phyloP scores from a whole-genome alignment of 805 yeast species.

The Ogataea trehaloabstinens region DNA sequence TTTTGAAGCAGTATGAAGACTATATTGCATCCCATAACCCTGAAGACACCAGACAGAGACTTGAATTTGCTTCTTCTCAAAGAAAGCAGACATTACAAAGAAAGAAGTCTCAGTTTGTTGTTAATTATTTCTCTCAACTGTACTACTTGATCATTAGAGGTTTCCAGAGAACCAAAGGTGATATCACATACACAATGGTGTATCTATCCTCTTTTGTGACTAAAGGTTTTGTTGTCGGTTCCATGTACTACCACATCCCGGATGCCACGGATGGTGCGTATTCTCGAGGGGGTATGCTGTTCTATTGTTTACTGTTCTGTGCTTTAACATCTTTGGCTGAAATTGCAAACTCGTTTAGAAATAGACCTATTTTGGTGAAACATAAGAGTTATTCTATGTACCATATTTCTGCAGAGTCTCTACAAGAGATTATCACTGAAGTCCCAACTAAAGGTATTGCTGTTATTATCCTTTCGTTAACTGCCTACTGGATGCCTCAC shows the following conservation, averaged over 20 bases:
- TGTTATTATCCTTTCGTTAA: constrained; percentile 45
- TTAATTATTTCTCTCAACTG: constrained; percentile 49
- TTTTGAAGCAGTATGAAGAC: constrained; percentile 38
- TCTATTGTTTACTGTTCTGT: constrained; percentile 58
- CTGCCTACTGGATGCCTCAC: constrained; percentile 51
- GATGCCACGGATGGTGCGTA: constrained; percentile 54
- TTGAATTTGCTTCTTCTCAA: constrained; percentile 38
- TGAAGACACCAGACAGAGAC: constrained; percentile 40
- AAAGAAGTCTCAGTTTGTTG: constrained; percentile 34
- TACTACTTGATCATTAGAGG: constrained; percentile 54
- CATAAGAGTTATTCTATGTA: constrained; percentile 64
- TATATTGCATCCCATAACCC: constrained; percentile 36
- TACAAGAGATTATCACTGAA: constrained; percentile 60
- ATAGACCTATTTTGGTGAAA: constrained; percentile 60
- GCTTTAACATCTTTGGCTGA: constrained; percentile 64
- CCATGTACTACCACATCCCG: constrained; percentile 54
- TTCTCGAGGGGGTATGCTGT: constrained; percentile 61
- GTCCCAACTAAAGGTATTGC: constrained; percentile 56
- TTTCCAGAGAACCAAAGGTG: constrained; percentile 57
- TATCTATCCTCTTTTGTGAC: constrained; percentile 52
- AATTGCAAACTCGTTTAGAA: constrained; percentile 57
- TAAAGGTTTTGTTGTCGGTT: constrained; percentile 60
- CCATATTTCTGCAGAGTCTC: constrained; percentile 61
- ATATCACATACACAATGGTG: constrained; percentile 54
- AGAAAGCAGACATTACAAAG: constrained; percentile 39